Base-by-base conservation (phyloP, 2,329 filamentous ascomycete genomes). In the Paraphaeosphaeria minitans region DNA sequence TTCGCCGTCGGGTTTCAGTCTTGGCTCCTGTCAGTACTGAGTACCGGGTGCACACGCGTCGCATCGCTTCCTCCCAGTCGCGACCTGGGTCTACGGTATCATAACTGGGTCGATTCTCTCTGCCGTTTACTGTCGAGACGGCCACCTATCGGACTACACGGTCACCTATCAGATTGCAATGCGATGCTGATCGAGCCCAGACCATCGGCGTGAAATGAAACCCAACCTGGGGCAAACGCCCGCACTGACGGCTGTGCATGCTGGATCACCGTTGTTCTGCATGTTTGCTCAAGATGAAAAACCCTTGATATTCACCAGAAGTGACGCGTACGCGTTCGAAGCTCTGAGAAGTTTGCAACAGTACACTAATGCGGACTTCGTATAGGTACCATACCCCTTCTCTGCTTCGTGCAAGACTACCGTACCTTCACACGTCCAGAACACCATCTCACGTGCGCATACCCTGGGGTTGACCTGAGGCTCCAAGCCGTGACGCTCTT, bases 141-240 rank as follows among this genome's bases (percentile, higher is more conserved):
- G 33, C 51, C 53, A 45, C 49, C 31, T 45, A 48, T 47, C 51
- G 29, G 13, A 14, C 19, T 47, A 29, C 42, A 29, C 53, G 39
- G 27, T 27, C 24, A 27, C 24, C 24, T 27, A 27, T 3, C 42
- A n/a, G n/a, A n/a, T 8, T 37, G 6, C 27, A 22, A 31, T 13
- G 4, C 21, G 37, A 24, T 3, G 22, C 37, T 29, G 31, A 31
- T 37, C 41, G 14, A 42, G 22, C 52, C 51, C 55, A 35, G 16
- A 31, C 43, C n/a, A n/a, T 46, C n/a, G 55, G 51, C 37, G 37
- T 57, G 58, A 48, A 60, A 57, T 60, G 58, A 60, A 60, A 60
- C 55, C 43, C 50, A 47, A 45, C 29, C 46, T 51, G 45, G 46
- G 45, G 48, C 51, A 61, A 60, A 57, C 52, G 50, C 24, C n/a